Evolutionary conservation across 108 stramenopile genomes (phyloP), one percentile per base, ranked within the genome.

Genomic region (Cyclotella choctawhatcheeana): DNA sequence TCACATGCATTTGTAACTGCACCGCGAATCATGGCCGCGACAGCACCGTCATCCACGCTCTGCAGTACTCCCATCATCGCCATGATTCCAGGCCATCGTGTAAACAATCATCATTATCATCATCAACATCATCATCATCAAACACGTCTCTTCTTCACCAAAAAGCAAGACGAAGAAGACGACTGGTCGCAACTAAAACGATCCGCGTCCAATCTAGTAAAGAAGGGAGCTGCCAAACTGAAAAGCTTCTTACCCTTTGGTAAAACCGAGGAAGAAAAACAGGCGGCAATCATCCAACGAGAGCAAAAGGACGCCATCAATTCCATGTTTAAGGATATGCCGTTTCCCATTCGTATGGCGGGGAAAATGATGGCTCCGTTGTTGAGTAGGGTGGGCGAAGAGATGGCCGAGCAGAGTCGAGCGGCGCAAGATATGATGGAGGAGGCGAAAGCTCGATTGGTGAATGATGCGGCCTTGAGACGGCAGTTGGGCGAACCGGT

Each of bases 281-380:
- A 67, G 8, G 66, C 79, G 4, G 73, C 52, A 31, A 76, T 87
- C 0, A 63, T 75, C 22, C 67, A 72, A 32, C 73, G 79, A 33
- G 58, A 89, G 70, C 60, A 76, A 25, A 75, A 82, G 58, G 66
- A 62, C 14, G 77, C 89, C 59, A 77, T 93, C 34, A 53, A 81
- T 27, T 64, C 78, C 50, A 63, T 89, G 45, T 67, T 94, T 0
- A 84, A 85, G 61, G 93, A 88, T 77, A 75, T 88, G 32, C 93
- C 93, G 24, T 68, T 91, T 22, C 79, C 83, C 14, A 51, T 94
- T 34, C 86, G 90, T 13, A 76, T 90, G 66, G 59, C 90, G 53
- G 93, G 90, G 13, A 67, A 74, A 18, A 76, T 88, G 74, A 67
- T 89, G 8, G 77, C 83, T 37, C 88, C 88, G 2, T 10, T 94